Evolutionary conservation across 1,284 basidiomycete species (phyloP).

Genomic region (Grifola frondosa): DNA sequence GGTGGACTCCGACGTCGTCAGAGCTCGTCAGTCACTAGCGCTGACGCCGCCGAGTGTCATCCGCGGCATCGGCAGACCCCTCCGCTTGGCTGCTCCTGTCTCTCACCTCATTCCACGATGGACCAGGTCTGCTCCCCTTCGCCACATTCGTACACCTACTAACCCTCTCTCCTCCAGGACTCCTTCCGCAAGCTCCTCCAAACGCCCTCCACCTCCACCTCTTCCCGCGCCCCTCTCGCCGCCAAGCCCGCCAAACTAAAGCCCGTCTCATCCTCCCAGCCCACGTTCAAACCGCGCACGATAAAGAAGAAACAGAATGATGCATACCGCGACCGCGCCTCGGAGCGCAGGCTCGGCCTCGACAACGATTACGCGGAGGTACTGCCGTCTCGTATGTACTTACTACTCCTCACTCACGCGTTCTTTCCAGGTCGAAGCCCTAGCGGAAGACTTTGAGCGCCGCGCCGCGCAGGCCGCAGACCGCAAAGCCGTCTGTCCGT

Average conservation of each 20-base stretch:
- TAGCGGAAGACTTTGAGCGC: constrained; percentile 79
- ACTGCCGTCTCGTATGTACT: constrained; percentile 9
- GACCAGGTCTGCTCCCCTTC: too few relatives aligned
- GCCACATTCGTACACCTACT: too few relatives aligned
- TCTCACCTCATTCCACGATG: too few relatives aligned
- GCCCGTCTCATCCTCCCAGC: constrained; percentile 24
- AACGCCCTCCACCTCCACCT: constrained; percentile 11
- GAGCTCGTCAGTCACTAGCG: too few relatives aligned
- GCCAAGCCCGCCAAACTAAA: constrained; percentile 24
- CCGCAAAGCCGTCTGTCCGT: constrained; percentile 50
- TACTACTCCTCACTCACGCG: background rate
- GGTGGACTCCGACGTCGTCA: too few relatives aligned
- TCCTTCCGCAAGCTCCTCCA: constrained; percentile 39
- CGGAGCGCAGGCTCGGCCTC: constrained; percentile 61
- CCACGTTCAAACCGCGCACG: constrained; percentile 75
- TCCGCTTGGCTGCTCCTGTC: too few relatives aligned
- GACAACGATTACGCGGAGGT: constrained; percentile 73
- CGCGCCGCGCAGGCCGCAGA: constrained; percentile 54
- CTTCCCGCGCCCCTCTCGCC: constrained; percentile 23
- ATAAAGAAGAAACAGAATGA: constrained; percentile 56
- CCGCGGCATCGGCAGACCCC: too few relatives aligned
- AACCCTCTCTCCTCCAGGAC: too few relatives aligned
- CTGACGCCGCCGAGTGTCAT: too few relatives aligned
- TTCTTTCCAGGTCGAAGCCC: constrained; percentile 63
- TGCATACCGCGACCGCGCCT: constrained; percentile 68